Base-by-base conservation (phyloP, 176 grass and related monocot genomes). In the Cenchrus purpureus region DNA sequence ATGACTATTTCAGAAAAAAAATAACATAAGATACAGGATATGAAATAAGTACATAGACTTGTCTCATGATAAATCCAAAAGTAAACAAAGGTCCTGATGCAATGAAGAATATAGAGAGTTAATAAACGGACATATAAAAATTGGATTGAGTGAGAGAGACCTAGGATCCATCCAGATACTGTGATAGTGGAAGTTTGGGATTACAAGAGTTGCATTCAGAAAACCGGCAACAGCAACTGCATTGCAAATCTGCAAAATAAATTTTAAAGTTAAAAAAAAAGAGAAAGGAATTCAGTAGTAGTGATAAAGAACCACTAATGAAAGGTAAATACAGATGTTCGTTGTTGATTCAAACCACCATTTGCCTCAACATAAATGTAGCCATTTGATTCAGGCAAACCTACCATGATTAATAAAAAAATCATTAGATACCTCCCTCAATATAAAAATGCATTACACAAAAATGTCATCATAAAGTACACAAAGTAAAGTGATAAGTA, bases 91-190 rank as follows among this genome's bases (percentile, higher is more conserved):
- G 60, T 59, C 2, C 31, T 81, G 34, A 14, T 53, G 64, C 20
- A 28, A 44, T 8, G n/a, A 68, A 20, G 1, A 49, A 5, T 43
- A 69, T 16, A 87, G 10, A 44, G 40, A 69, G 54, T 78, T 50
- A 74, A 73, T 68, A 20, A 64, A 9, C 81, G 0, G 62, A 25
- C 11, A 7, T 12, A 81, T 16, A 73, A 65, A 84, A 84, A 13
- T 49, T 32, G 56, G 54, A 63, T 57, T 14, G 34, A 37, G 50
- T 12, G 43, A 2, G 59, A 59, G 52, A 89, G 62, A 99, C 97
- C 97, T 99, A 88, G 91, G 97, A 91, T 99, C 97, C 87, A 86
- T 99, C 97, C 97, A 99, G 74, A 99, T 96, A 79, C 97, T 99
- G 90, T 99, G 97, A 68, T 99, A 99, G 62, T 96, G 97, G 56